A percentile compares a stretch with the other conserved stretches of the same genome.
These are phyloP conservation scores for Clarireedia paspali DNA, from an alignment of 2,329 filamentous ascomycete species.

Conservation along the genomic window DNA sequence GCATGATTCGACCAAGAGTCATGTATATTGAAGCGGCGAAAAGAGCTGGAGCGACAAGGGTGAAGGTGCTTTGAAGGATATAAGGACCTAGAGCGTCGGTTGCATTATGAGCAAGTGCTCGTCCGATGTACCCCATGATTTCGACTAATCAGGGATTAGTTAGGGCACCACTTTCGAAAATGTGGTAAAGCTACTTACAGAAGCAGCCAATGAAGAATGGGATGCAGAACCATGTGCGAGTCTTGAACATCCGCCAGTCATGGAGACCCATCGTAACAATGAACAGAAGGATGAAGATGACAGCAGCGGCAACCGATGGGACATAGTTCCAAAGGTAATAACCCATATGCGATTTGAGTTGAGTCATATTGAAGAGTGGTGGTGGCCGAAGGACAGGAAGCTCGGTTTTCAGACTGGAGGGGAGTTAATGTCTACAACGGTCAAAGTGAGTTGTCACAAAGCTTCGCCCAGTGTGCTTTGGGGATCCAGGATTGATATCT, in stretches of 20 bases:
- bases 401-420: too few relatives aligned
- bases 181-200: conserved; percentile 25
- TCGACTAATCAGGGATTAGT: conserved; percentile 28
- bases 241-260: conserved; percentile 24
- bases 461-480: too few relatives aligned
- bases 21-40: conserved; percentile 33
- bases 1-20: conserved; percentile 24
- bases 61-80: conserved; percentile 30
- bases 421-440: too few relatives aligned
- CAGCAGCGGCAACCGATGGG: conserved; percentile 36
- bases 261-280: conserved; percentile 21
- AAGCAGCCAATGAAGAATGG: conserved; percentile 32
- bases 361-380: conserved; percentile 19
- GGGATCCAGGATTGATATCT: too few relatives aligned
- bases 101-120: conserved; percentile 20
- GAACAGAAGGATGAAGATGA: conserved; percentile 33
- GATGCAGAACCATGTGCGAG: conserved; percentile 27
- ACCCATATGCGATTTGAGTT: conserved; percentile 27
- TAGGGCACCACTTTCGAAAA: not conserved
- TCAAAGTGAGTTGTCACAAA: too few relatives aligned
- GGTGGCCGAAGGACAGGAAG: not conserved
- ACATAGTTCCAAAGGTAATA: conserved; percentile 39
- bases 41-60: conserved; percentile 34
- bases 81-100: conserved; percentile 24
- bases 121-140: conserved; percentile 30